Evolutionary conservation across 2,329 filamentous ascomycete species (phyloP).

Genomic region (Aureobasidium sp.): DNA sequence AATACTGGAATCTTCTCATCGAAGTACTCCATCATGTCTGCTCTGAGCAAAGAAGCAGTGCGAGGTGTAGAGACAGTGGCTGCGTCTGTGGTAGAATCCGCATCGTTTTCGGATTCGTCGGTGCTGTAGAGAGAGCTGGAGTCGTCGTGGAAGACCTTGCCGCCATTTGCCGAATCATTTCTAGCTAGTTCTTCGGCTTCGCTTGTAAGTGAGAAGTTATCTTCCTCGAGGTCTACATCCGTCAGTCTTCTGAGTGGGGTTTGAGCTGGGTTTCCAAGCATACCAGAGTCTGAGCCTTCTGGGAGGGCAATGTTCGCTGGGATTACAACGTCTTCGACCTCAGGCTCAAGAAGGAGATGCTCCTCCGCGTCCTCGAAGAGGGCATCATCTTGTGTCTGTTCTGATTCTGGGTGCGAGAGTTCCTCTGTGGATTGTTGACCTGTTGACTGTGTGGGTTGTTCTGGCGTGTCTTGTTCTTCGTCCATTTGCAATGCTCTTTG

Average conservation of each 20-base stretch:
- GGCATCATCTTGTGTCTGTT: not conserved
- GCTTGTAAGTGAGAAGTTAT: not conserved
- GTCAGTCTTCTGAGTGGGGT: not conserved
- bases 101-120: not conserved
- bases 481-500: not conserved
- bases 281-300: not conserved
- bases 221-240: not conserved
- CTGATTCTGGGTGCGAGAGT: not conserved
- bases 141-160: constrained; percentile 6
- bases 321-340: not conserved
- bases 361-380: not conserved
- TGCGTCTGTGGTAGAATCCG: not conserved
- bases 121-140: constrained; percentile 7
- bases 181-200: not conserved
- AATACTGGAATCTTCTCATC: constrained; percentile 23
- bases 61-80: constrained; percentile 9
- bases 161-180: constrained; percentile 7
- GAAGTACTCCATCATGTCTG: constrained; percentile 6
- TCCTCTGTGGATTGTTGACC: not conserved
- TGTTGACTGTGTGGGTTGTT: not conserved
- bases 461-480: not conserved
- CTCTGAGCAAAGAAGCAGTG: constrained; percentile 5
- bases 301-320: not conserved
- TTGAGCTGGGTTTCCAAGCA: not conserved
- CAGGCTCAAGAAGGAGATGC: not conserved